phyloP scores from a whole-genome alignment of 1,139 yeast species.

The Hansenula anomala region DNA sequence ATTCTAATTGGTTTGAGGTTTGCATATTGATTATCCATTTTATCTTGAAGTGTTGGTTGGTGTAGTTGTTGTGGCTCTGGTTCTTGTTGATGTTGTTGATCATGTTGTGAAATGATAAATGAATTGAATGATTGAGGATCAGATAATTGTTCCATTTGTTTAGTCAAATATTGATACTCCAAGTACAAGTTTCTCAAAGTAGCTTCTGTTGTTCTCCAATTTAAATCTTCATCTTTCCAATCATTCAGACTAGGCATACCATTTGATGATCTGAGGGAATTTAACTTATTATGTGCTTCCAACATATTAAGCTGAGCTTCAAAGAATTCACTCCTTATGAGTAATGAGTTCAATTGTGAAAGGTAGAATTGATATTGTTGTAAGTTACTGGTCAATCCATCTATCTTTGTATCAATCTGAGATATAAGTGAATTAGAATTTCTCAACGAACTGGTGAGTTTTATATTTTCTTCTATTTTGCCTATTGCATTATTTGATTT shows the following conservation, averaged over 20 bases:
- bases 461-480: conserved; percentile 19
- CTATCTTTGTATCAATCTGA: conserved; percentile 14
- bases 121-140: background rate
- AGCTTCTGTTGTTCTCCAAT: conserved; percentile 39
- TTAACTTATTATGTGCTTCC: conserved; percentile 24
- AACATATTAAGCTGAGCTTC: conserved; percentile 33
- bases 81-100: background rate
- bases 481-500: conserved; percentile 14
- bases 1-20: conserved; percentile 1
- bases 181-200: conserved; percentile 44
- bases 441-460: conserved; percentile 14
- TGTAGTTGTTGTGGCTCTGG: background rate
- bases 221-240: conserved; percentile 26
- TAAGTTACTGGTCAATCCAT: conserved; percentile 9
- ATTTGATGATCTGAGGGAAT: conserved; percentile 16
- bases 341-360: conserved; percentile 28
- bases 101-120: background rate
- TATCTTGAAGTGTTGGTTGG: background rate
- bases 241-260: conserved; percentile 18
- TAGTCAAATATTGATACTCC: conserved; percentile 40
- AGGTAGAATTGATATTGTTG: conserved; percentile 18
- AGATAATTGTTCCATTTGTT: conserved; percentile 11
- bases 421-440: conserved; percentile 13
- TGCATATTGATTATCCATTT: background rate
- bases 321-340: conserved; percentile 32